phyloP scores from a whole-genome alignment of 257 asterid genomes.

The Solanum piurae region DNA sequence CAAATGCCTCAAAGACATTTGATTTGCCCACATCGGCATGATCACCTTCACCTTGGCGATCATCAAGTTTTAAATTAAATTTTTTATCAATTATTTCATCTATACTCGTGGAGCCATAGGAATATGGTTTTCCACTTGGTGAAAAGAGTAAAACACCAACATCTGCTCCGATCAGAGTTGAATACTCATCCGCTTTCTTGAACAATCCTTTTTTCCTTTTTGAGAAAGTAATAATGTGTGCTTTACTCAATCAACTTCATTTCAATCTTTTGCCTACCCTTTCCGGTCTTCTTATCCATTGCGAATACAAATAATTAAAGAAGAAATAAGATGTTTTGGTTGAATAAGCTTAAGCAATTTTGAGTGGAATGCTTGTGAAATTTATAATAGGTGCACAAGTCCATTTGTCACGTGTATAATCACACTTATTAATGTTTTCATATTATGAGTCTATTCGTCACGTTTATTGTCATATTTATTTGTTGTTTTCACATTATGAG shows the following conservation, averaged over 20 bases:
- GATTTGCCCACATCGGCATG: not conserved
- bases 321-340: not conserved
- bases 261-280: not conserved
- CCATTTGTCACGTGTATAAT: not conserved
- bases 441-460: not conserved
- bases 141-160: not conserved
- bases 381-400: not conserved
- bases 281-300: not conserved
- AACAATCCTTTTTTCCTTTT: not conserved
- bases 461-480: not conserved
- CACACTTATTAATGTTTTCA: not conserved
- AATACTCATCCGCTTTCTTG: not conserved
- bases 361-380: not conserved
- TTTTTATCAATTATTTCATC: not conserved
- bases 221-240: not conserved
- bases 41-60: not conserved
- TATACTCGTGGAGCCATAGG: not conserved
- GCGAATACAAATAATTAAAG: not conserved
- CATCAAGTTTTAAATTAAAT: not conserved
- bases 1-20: not conserved
- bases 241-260: not conserved
- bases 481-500: not conserved
- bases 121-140: not conserved
- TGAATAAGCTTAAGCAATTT: not conserved
- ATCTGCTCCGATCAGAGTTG: not conserved